Evolutionary conservation across 176 grass and related monocot genomes (phyloP), one percentile per base, ranked within the genome.

Genomic region (Themeda triandra): DNA sequence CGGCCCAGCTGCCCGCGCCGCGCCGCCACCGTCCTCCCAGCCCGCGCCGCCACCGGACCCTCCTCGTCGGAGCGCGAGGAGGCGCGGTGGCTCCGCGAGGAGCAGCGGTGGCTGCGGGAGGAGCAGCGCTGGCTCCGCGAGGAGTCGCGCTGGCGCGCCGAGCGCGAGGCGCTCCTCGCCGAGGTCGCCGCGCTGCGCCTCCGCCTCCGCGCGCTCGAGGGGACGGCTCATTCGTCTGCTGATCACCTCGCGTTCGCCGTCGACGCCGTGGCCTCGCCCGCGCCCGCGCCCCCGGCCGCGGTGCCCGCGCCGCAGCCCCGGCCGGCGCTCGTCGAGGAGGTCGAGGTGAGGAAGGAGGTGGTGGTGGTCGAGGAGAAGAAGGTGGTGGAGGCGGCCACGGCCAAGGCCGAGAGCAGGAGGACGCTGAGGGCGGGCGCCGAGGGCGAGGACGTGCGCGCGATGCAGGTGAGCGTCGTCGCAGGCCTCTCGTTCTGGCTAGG

Each of bases 51-150:
- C 13, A 3, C 28, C 28, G 30, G 75, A 0, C 70, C 87, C 15
- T 74, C 87, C 17, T 88, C 76, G 49, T 90, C 88, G 87, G 91
- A 95, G 87, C 88, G 91, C 58, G 91, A 98, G 80, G 96, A 98
- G 73, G 73, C 78, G 11, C 83, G 87, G 69, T 98, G 93, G 91
- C 81, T 93, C 27, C 91, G 95, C 62, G 95, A 98, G 85, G 95
- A 98, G 82, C 92, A 91, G 75, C 77, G 95, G 0, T 98, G 96
- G 96, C 72, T 87, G 15, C 75, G 91, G 13, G 95, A 98, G 70
- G 95, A 98, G 83, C 87, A 90, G 80, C 80, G 95, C 0, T 98
- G 95, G 95, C 69, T 95, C 32, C 82, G 91, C 1, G 93, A 98
- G 82, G 96, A 98, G 83, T 72, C 83, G 14, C 86, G 93, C 10